These are phyloP conservation scores for Leucogyrophana mollusca DNA, from an alignment of 768 basidiomycete species.

Conservation along the genomic window DNA sequence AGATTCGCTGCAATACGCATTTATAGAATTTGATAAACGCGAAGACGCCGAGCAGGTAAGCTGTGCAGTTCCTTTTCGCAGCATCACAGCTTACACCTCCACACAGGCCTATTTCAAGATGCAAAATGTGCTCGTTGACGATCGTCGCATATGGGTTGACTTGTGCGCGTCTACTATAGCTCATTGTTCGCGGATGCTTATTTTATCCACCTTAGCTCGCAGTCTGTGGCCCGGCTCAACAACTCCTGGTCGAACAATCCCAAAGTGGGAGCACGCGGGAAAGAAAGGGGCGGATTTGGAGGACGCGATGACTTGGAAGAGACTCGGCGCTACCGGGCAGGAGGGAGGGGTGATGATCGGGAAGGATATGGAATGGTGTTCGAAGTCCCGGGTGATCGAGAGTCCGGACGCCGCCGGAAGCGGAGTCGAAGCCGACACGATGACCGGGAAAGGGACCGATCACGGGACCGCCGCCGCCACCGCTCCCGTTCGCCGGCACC, in stretches of 20 bases:
- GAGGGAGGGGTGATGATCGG: constrained; percentile 28
- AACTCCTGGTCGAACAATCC: constrained; percentile 79
- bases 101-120: constrained; percentile 96
- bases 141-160: constrained; percentile 98
- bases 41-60: constrained; percentile 92
- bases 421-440: constrained; percentile 54
- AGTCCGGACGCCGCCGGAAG: constrained; percentile 35
- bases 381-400: constrained; percentile 53
- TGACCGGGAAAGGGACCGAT: constrained; percentile 34
- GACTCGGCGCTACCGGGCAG: constrained; percentile 62
- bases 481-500: constrained; percentile 22
- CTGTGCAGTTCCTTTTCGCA: constrained; percentile 2
- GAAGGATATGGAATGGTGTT: constrained; percentile 77
- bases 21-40: constrained; percentile 94
- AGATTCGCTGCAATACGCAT: constrained; percentile 96
- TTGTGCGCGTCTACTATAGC: constrained; percentile 59
- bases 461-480: constrained; percentile 20
- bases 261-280: constrained; percentile 42
- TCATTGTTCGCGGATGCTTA: constrained; percentile 12
- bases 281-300: constrained; percentile 48
- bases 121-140: constrained; percentile 98
- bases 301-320: constrained; percentile 76
- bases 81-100: constrained; percentile 6
- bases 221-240: constrained; percentile 91
- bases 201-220: constrained; percentile 54